Percentiles rank a stretch among this genome's conserved stretches.
phyloP scores from a whole-genome alignment of 164 flowering plant species.

The Dillenia turbinata region DNA sequence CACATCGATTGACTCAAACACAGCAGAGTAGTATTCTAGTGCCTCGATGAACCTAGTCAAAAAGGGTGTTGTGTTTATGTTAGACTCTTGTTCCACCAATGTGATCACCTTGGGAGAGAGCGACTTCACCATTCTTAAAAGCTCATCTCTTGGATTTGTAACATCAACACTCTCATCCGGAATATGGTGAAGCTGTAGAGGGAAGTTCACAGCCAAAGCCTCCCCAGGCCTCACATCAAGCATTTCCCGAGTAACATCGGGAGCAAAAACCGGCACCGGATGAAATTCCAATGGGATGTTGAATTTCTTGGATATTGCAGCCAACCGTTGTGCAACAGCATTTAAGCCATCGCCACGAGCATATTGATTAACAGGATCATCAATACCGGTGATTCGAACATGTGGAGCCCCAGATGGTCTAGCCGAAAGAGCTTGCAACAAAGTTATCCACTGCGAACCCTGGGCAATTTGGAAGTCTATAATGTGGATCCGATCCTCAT shows the following conservation, averaged over 20 bases:
- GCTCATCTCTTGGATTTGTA: conserved; percentile 63
- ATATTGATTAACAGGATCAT: conserved; percentile 57
- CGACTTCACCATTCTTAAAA: conserved; percentile 65
- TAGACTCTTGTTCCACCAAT: conserved; percentile 77
- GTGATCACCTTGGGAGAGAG: conserved; percentile 65
- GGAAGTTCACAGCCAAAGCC: conserved; percentile 75
- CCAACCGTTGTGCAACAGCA: conserved; percentile 46
- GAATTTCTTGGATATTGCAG: conserved; percentile 47
- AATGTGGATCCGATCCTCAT: conserved; percentile 64
- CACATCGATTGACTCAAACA: conserved; percentile 78
- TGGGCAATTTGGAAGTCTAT: conserved; percentile 77
- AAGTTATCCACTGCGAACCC: conserved; percentile 78
- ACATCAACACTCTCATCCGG: conserved; percentile 79
- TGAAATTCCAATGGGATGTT: conserved; percentile 64
- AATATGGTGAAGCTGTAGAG: conserved; percentile 70
- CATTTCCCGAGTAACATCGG: conserved; percentile 48
- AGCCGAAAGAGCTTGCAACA: conserved; percentile 75
- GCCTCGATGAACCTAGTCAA: conserved; percentile 54
- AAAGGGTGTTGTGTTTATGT: conserved; percentile 77
- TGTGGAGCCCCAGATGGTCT: conserved; percentile 75
- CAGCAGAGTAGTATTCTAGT: conserved; percentile 60
- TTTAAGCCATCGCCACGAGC: conserved; percentile 68
- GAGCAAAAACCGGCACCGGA: conserved; percentile 47
- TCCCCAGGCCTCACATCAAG: conserved; percentile 68
- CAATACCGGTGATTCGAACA: conserved; percentile 77